phyloP scores from a whole-genome alignment of 768 basidiomycete species.

The Leccinum variicolor region DNA sequence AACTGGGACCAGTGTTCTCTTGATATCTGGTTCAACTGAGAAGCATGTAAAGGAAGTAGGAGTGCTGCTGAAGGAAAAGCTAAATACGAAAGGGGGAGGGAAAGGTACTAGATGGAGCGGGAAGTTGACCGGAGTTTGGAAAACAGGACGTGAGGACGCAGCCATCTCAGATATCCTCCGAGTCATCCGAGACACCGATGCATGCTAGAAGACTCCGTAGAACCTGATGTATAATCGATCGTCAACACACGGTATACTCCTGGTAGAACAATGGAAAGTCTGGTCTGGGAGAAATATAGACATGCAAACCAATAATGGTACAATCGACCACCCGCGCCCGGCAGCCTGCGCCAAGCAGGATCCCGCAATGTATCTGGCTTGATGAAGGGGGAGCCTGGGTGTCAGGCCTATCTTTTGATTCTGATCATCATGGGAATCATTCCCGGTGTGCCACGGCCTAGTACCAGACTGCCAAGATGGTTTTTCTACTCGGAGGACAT shows the following conservation, averaged over 20 bases:
- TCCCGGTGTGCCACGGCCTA: no score
- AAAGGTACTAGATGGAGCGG: slow-evolving; percentile 78
- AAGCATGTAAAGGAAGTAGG: slow-evolving; percentile 56
- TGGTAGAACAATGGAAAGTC: not conserved
- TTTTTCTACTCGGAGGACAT: no score
- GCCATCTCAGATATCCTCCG: slow-evolving; percentile 18
- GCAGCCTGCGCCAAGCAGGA: no score
- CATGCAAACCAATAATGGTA: no score
- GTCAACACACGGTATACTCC: not conserved
- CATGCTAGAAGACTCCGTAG: not conserved
- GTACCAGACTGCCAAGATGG: no score
- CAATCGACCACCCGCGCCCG: no score
- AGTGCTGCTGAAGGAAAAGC: slow-evolving; percentile 51
- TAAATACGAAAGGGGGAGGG: slow-evolving; percentile 73
- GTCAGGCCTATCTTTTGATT: no score
- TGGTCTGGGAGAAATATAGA: no score
- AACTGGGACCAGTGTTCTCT: slow-evolving; percentile 49
- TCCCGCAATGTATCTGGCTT: no score
- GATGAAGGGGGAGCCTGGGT: no score
- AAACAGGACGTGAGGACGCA: slow-evolving; percentile 17
- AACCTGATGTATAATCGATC: not conserved
- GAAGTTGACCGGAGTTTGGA: slow-evolving; percentile 52
- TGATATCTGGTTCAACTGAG: slow-evolving; percentile 61
- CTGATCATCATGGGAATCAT: no score
- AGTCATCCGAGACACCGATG: slow-evolving; percentile 9